Evolutionary conservation across 2,329 filamentous ascomycete genomes (phyloP).

Genomic region (Hypoxylon sp.): DNA sequence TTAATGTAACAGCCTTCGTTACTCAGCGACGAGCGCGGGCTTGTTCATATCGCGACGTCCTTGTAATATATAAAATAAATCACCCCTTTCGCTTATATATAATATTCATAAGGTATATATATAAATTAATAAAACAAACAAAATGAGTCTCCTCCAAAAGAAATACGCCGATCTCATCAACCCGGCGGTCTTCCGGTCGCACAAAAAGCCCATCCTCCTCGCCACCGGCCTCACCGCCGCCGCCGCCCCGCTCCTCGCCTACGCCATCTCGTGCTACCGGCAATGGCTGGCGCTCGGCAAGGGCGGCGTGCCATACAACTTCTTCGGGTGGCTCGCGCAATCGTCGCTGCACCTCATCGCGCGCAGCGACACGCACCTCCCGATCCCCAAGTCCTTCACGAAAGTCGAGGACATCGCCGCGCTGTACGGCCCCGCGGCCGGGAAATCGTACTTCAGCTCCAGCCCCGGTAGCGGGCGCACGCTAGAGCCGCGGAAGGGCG

Average conservation of each 20-base stretch:
- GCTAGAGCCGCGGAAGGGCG: constrained; percentile 35
- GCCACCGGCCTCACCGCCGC: constrained; percentile 20
- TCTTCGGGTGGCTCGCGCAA: constrained; percentile 60
- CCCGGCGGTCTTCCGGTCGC: constrained; percentile 12
- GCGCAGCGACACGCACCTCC: constrained; percentile 54
- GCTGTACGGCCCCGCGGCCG: constrained; percentile 50
- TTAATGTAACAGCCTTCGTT: constrained; percentile 1
- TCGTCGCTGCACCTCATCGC: constrained; percentile 54
- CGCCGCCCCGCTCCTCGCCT: constrained; percentile 41
- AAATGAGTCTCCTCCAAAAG: constrained; percentile 30
- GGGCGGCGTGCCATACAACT: constrained; percentile 62
- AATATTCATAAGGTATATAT: too few species aligned
- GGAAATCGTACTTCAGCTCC: constrained; percentile 43
- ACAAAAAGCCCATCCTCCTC: constrained; percentile 28
- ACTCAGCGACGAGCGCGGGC: neutral
- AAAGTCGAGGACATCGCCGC: constrained; percentile 38
- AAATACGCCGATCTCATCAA: constrained; percentile 16
- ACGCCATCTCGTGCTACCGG: constrained; percentile 55
- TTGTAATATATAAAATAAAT: neutral
- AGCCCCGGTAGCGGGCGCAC: too few species aligned
- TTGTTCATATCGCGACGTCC: neutral
- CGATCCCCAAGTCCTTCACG: constrained; percentile 50
- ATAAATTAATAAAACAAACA: neutral
- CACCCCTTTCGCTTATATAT: neutral
- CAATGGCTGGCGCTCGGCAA: constrained; percentile 61